These are phyloP conservation scores for Entrophospora sp. DNA, from an alignment of 192 early-diverging fungal genomes.

Conservation along the genomic window DNA sequence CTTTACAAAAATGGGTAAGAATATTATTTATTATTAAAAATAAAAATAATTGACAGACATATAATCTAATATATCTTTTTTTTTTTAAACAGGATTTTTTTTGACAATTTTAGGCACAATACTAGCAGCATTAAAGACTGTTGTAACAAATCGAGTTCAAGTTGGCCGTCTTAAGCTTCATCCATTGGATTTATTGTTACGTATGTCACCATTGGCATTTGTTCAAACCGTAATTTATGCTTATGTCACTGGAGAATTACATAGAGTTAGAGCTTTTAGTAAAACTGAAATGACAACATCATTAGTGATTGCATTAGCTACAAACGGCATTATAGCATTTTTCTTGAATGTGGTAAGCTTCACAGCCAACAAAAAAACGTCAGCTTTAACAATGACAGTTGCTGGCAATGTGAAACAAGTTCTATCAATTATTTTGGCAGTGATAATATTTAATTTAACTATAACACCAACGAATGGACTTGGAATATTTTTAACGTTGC, in stretches of 20 bases:
- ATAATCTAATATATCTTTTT: background rate
- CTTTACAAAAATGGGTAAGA: slow-evolving; percentile 51
- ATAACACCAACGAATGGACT: slow-evolving; percentile 46
- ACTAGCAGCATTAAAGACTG: slow-evolving; percentile 72
- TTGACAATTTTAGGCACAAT: slow-evolving; percentile 72
- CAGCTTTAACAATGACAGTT: slow-evolving; percentile 76
- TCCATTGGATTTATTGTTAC: slow-evolving; percentile 70
- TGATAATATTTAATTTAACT: slow-evolving; percentile 49
- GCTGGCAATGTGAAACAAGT: slow-evolving; percentile 71
- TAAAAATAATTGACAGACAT: too few species aligned
- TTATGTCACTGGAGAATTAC: slow-evolving; percentile 57
- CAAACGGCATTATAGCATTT: slow-evolving; percentile 81
- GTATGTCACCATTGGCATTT: slow-evolving; percentile 71
- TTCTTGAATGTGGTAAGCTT: slow-evolving; percentile 79
- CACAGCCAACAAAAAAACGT: slow-evolving; percentile 78
- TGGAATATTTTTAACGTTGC: slow-evolving; percentile 52
- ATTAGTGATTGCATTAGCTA: slow-evolving; percentile 45
- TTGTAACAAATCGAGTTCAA: slow-evolving; percentile 73
- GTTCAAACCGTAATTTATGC: slow-evolving; percentile 61
- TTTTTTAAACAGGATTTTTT: slow-evolving; percentile 41
- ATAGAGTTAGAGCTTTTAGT: slow-evolving; percentile 30
- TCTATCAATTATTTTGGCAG: slow-evolving; percentile 53
- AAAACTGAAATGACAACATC: slow-evolving; percentile 34
- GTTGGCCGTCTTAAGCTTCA: slow-evolving; percentile 72
- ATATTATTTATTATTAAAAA: too few species aligned